Evolutionary conservation across 352 stramenopile genomes (phyloP).

Genomic region (Pythium volutum): DNA sequence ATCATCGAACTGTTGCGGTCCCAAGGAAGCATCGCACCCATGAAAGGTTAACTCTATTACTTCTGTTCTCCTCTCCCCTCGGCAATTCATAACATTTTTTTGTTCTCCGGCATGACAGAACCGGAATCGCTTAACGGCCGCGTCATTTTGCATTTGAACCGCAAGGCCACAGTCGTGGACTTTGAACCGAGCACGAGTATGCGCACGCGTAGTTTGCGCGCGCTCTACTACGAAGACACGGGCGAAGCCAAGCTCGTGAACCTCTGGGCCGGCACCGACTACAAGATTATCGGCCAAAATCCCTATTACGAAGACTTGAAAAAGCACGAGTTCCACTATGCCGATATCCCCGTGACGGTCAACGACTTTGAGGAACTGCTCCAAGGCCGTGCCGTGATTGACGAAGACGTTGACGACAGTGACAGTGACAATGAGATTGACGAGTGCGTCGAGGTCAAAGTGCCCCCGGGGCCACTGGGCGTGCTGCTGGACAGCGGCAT

Average conservation of each 20-base stretch:
- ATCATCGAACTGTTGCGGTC: slow-evolving; percentile 82
- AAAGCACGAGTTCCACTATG: slow-evolving; percentile 70
- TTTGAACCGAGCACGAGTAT: slow-evolving; percentile 80
- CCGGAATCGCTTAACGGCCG: slow-evolving; percentile 78
- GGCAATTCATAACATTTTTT: neutral
- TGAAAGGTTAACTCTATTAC: slow-evolving; percentile 51
- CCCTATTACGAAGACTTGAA: slow-evolving; percentile 70
- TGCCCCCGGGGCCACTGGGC: slow-evolving; percentile 68
- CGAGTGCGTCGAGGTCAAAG: slow-evolving; percentile 66
- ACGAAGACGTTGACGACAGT: slow-evolving; percentile 78
- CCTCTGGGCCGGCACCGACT: slow-evolving; percentile 78
- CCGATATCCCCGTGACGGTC: slow-evolving; percentile 48
- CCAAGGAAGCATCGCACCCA: slow-evolving; percentile 73
- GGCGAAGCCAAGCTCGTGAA: slow-evolving; percentile 76
- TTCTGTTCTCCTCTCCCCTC: neutral
- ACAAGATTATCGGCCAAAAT: slow-evolving; percentile 76
- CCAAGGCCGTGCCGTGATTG: slow-evolving; percentile 76
- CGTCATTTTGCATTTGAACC: slow-evolving; percentile 63
- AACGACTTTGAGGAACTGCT: slow-evolving; percentile 37
- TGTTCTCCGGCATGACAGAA: slow-evolving; percentile 38
- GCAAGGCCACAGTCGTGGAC: slow-evolving; percentile 75
- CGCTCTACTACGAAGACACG: slow-evolving; percentile 78
- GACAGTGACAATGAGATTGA: slow-evolving; percentile 79
- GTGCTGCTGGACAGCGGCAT: slow-evolving; percentile 78
- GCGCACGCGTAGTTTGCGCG: slow-evolving; percentile 64